Conservation (phyloP, 306 rosid genomes). For the Mimosa pudica region DNA sequence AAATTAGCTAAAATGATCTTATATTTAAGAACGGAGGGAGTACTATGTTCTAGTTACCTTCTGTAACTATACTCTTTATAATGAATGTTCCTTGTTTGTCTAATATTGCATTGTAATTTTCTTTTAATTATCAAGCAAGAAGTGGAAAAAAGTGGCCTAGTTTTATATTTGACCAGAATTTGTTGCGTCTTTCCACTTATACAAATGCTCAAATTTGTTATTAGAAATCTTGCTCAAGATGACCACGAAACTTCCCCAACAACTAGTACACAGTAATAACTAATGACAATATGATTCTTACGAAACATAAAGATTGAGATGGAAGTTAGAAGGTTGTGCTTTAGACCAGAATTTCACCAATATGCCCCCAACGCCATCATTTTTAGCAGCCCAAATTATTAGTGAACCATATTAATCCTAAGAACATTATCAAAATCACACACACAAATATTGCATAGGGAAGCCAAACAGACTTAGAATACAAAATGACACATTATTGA, state of each 20-base stretch:
- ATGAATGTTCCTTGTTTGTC: background rate
- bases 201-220: background rate
- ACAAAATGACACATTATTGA: background rate
- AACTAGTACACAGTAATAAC: background rate
- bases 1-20: too few relatives aligned
- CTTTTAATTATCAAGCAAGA: background rate
- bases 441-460: background rate
- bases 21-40: too few relatives aligned
- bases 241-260: background rate
- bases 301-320: background rate
- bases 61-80: background rate
- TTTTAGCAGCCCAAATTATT: background rate
- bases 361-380: background rate
- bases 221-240: background rate
- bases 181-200: background rate
- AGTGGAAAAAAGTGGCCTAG: background rate
- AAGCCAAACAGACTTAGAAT: background rate
- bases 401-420: background rate
- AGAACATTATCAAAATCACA: slow-evolving; percentile 19
- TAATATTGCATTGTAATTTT: background rate
- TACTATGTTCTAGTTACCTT: background rate
- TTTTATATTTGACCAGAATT: background rate
- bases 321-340: background rate
- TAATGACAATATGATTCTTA: background rate
- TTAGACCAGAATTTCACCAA: background rate